Conservation (phyloP, 2,329 filamentous ascomycete genomes). For the Stagonosporopsis vannaccii region DNA sequence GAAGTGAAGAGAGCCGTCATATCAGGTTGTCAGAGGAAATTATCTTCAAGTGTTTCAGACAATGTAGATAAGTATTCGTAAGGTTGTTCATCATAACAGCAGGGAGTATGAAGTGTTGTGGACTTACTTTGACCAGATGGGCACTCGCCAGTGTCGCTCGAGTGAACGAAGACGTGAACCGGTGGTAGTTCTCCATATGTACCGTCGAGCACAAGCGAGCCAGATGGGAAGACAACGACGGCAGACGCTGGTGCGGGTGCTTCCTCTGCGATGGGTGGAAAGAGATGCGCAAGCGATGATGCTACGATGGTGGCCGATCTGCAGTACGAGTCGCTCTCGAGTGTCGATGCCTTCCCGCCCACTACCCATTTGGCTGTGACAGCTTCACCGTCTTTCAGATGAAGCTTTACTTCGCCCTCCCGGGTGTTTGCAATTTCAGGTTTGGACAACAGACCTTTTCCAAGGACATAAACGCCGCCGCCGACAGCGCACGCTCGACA, state of each 20-base stretch:
- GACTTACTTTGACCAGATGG: constrained; percentile 88
- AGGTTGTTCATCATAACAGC: constrained; percentile 80
- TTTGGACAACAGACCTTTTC: constrained; percentile 64
- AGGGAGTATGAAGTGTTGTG: constrained; percentile 16
- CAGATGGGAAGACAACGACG: constrained; percentile 70
- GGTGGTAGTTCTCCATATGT: constrained; percentile 50
- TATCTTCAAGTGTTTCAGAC: constrained; percentile 94
- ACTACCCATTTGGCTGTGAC: constrained; percentile 65
- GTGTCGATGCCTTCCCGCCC: constrained; percentile 43
- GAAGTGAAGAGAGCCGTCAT: constrained; percentile 46
- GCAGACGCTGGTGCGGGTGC: constrained; percentile 77
- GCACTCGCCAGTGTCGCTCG: constrained; percentile 92
- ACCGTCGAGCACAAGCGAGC: constrained; percentile 56
- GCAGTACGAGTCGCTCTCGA: constrained; percentile 50
- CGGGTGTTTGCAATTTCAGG: constrained; percentile 7
- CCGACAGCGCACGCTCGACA: constrained; percentile 92
- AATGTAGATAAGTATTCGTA: constrained; percentile 99
- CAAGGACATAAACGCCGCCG: constrained; percentile 87
- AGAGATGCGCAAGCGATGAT: constrained; percentile 70
- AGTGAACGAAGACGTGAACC: constrained; percentile 74
- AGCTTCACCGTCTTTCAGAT: constrained; percentile 64
- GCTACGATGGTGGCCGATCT: constrained; percentile 74
- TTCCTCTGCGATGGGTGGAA: constrained; percentile 75
- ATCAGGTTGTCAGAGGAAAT: constrained; percentile 89
- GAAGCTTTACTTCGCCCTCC: constrained; percentile 50